Evolutionary conservation across 2,329 filamentous ascomycete species (phyloP).

Genomic region (Penicillium verrucosum): DNA sequence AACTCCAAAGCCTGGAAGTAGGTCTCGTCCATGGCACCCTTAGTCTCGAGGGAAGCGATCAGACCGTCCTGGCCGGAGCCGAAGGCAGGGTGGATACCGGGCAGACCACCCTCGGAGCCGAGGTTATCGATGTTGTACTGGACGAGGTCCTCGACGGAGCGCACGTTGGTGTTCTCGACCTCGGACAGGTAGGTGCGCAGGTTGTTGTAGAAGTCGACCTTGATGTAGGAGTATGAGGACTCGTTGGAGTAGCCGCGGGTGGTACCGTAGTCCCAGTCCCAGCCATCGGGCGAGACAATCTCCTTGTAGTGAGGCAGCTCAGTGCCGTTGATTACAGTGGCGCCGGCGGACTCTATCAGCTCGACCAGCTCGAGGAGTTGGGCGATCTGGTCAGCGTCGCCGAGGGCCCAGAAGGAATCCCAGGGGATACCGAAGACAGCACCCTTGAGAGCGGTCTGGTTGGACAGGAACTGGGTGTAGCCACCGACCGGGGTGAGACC

Average conservation of each 20-base stretch:
- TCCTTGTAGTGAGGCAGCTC: conserved; percentile 63
- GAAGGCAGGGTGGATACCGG: conserved; percentile 62
- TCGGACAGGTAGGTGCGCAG: conserved; percentile 62
- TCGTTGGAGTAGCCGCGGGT: conserved; percentile 64
- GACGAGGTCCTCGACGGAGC: conserved; percentile 63
- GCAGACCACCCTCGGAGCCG: conserved; percentile 64
- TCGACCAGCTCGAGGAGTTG: conserved; percentile 53
- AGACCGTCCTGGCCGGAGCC: conserved; percentile 70
- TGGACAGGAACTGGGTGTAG: conserved; percentile 57
- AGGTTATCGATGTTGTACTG: conserved; percentile 61
- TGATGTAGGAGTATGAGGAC: conserved; percentile 70
- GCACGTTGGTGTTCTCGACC: conserved; percentile 59
- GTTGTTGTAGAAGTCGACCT: conserved; percentile 61
- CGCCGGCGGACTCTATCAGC: conserved; percentile 59
- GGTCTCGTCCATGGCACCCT: conserved; percentile 60
- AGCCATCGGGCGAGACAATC: conserved; percentile 64
- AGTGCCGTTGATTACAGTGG: conserved; percentile 65
- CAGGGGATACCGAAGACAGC: conserved; percentile 70
- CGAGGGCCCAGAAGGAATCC: conserved; percentile 66
- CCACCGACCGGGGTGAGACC: conserved; percentile 54
- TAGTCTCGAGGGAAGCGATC: conserved; percentile 58
- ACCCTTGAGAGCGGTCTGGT: conserved; percentile 54
- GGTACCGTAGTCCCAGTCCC: conserved; percentile 69
- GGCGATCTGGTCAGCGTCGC: conserved; percentile 54
- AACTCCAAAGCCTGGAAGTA: conserved; percentile 67